A percentile compares a stretch with the other conserved stretches of the same genome.
Conservation (phyloP, 2,329 filamentous ascomycete genomes). For the Hymenoscyphus salicellus region DNA sequence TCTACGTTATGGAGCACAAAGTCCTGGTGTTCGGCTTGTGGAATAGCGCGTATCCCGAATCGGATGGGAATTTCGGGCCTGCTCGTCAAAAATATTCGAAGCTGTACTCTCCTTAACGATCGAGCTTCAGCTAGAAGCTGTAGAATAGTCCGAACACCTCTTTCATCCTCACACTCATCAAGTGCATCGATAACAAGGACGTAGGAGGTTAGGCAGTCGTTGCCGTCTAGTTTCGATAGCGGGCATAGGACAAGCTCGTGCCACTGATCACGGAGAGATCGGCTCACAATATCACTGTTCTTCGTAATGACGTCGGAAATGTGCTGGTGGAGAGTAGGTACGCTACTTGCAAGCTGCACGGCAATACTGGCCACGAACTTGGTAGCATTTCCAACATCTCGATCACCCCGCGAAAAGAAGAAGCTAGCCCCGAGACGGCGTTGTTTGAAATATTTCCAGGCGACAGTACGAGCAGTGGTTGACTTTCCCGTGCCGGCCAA, state of each 20-base stretch:
- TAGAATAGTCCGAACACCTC: slow-evolving; percentile 15
- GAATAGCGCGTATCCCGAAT: slow-evolving; percentile 21
- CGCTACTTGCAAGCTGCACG: slow-evolving; percentile 5
- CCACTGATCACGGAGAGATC: slow-evolving; percentile 42
- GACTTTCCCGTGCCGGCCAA: slow-evolving; percentile 29
- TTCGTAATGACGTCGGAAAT: slow-evolving; percentile 13
- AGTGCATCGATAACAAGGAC: slow-evolving; percentile 34
- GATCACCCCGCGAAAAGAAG: slow-evolving; percentile 36
- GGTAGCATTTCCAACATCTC: slow-evolving; percentile 17
- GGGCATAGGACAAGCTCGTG: slow-evolving; percentile 44
- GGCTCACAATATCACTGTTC: slow-evolving; percentile 8
- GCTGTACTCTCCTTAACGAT: slow-evolving; percentile 11
- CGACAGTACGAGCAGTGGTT: slow-evolving; percentile 21
- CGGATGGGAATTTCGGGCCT: slow-evolving; percentile 31
- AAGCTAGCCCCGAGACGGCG: slow-evolving; percentile 29
- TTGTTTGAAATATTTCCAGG: slow-evolving; percentile 13
- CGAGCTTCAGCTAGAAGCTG: slow-evolving; percentile 12
- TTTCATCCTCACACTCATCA: slow-evolving; percentile 32
- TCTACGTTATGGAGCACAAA: slow-evolving; percentile 29
- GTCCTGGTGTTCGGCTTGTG: slow-evolving; percentile 21
- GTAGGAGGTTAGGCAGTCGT: too few relatives aligned
- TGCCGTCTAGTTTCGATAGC: slow-evolving; percentile 30
- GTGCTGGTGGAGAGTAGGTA: slow-evolving; percentile 9
- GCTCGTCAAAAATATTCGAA: slow-evolving; percentile 34
- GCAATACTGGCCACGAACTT: slow-evolving; percentile 20